These are phyloP conservation scores for Candida railenensis DNA, from an alignment of 805 yeast genomes.

Conservation along the genomic window DNA sequence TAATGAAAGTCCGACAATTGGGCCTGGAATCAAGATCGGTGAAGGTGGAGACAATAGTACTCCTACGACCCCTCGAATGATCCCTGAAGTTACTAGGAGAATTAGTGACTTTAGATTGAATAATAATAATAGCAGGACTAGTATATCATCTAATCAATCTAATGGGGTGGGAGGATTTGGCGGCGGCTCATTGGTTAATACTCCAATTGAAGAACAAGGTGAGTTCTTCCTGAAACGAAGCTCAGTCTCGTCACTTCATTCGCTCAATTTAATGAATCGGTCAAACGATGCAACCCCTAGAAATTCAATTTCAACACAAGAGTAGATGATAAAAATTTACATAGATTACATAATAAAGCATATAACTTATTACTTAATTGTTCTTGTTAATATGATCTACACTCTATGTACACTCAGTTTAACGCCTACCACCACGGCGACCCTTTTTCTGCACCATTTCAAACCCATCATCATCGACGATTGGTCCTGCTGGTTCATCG, in stretches of 20 bases:
- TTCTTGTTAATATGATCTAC: too few relatives aligned
- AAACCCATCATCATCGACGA: conserved; percentile 93
- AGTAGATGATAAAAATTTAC: too few relatives aligned
- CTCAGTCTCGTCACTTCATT: conserved; percentile 38
- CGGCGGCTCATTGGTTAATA: conserved; percentile 12
- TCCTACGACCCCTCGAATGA: conserved; percentile 7
- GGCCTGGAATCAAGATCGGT: conserved; percentile 27
- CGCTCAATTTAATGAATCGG: conserved; percentile 40
- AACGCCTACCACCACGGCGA: conserved; percentile 38
- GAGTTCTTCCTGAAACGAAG: conserved; percentile 18
- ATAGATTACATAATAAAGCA: too few relatives aligned
- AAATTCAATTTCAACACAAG: conserved; percentile 17
- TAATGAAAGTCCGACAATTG: conserved; percentile 9
- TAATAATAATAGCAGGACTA: conserved; percentile 22
- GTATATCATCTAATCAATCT: conserved; percentile 21
- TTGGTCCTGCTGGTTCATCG: conserved; percentile 49
- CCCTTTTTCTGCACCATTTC: conserved; percentile 79
- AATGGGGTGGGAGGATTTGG: neutral
- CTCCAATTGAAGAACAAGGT: conserved; percentile 34
- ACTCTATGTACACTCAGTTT: neutral
- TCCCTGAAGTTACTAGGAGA: conserved; percentile 50
- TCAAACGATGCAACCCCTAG: conserved; percentile 33
- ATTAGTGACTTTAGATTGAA: conserved; percentile 42
- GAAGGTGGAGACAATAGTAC: conserved; percentile 39
- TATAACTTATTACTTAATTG: too few relatives aligned